These are phyloP conservation scores for Cetraspora pellucida DNA, from an alignment of 192 early-diverging fungal genomes.

Conservation along the genomic window DNA sequence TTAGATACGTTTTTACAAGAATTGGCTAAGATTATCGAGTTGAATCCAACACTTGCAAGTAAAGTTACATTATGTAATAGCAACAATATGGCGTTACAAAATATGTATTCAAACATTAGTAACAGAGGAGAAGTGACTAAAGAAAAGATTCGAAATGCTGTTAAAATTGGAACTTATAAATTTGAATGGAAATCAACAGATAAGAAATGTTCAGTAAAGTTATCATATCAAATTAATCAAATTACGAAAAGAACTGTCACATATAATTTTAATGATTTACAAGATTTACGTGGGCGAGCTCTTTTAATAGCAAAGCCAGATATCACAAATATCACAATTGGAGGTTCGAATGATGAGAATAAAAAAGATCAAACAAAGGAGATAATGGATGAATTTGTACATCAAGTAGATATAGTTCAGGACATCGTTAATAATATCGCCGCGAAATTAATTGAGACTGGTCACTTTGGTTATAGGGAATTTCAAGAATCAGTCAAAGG, in stretches of 20 bases:
- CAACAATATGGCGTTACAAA: conserved; percentile 26
- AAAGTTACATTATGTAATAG: conserved; percentile 35
- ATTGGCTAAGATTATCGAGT: background rate
- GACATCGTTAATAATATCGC: conserved; percentile 22
- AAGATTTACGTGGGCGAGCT: conserved; percentile 36
- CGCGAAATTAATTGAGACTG: conserved; percentile 28
- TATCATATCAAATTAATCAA: conserved; percentile 13
- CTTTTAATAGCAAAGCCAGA: conserved; percentile 31
- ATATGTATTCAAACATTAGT: conserved; percentile 31
- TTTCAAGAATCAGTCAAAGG: background rate
- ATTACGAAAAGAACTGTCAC: background rate
- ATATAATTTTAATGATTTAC: conserved; percentile 24
- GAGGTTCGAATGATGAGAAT: background rate
- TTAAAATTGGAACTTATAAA: conserved; percentile 19
- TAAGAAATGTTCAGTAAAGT: conserved; percentile 24
- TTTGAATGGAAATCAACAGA: conserved; percentile 15
- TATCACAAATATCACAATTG: background rate
- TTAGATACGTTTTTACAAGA: background rate
- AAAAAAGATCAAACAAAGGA: background rate
- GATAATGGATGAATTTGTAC: conserved; percentile 28
- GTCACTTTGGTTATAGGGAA: conserved; percentile 33
- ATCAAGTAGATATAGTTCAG: conserved; percentile 33
- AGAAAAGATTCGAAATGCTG: conserved; percentile 31
- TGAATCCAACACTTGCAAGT: conserved; percentile 1
- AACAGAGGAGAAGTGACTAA: conserved; percentile 35